Evolutionary conservation across 2,329 filamentous ascomycete genomes (phyloP), one percentile per base, ranked within the genome.

Genomic region (Neofusicoccum kwambonambiense): DNA sequence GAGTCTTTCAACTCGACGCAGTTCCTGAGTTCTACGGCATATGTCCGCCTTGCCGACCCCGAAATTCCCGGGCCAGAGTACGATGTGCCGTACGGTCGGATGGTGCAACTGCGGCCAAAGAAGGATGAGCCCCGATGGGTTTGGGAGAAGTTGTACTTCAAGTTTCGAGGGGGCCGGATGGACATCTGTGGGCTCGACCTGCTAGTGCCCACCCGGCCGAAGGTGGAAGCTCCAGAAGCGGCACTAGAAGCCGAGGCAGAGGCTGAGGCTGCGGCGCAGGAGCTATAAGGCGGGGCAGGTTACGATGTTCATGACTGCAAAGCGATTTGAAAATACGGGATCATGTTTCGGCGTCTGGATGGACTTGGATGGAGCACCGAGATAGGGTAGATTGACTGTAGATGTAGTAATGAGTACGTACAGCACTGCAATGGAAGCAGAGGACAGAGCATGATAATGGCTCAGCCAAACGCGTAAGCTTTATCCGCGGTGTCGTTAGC

Each of bases 121-220:
- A 78, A 81, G 62, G 76, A 77, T 51, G 77, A 82, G 64, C 80
- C 81, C 8, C 75, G 81, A 65, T 79, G 78, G 71, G 75, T 78
- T 34, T 84, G 83, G 82, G 81, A 81, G 67, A 78, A 74, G 61
- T 70, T 84, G 65, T 84, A 84, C 68, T 80, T 81, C 42, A 71
- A 74, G 39, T 85, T 82, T 70, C 79, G 81, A 52, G 78, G 82
- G 68, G 77, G 76, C 68, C 75, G 83, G 63, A 82, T 82, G 78
- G 81, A 84, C 64, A 78, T 84, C 57, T 85, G 83, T 70, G 82
- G 82, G 57, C 72, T 85, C 66, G 82, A 84, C 68, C 71, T 85
- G 68, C 81, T 84, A 72, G 44, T 50, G 41, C 41, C 61, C 35
- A 54, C 31, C 39, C 35, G 37, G 61, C 51, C 41, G 6, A 64